phyloP scores from a whole-genome alignment of 495 filamentous ascomycete species.

The Glonium stellatum region DNA sequence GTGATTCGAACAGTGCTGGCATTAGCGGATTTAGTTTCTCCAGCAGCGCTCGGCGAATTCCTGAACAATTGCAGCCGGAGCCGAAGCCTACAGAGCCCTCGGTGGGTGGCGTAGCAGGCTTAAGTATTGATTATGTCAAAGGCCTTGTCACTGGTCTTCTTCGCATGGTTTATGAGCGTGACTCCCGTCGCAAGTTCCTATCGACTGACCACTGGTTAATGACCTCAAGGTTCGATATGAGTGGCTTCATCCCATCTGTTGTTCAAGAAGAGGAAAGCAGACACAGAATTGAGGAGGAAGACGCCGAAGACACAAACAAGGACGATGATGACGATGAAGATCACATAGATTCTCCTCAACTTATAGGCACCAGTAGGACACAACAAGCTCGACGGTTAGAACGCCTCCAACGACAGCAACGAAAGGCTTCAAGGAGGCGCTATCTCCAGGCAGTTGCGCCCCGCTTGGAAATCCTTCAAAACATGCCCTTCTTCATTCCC shows the following conservation, averaged over 20 bases:
- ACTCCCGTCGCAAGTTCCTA: constrained; percentile 81
- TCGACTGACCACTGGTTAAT: constrained; percentile 86
- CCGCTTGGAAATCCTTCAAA: constrained; percentile 79
- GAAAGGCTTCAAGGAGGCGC: constrained; percentile 56
- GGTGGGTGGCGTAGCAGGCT: constrained; percentile 57
- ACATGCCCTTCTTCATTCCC: constrained; percentile 96
- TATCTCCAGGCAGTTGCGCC: constrained; percentile 71
- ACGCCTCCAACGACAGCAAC: constrained; percentile 52
- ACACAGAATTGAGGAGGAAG: constrained; percentile 52
- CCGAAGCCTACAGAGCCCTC: constrained; percentile 28
- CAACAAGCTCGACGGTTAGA: constrained; percentile 49
- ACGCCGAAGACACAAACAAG: constrained; percentile 39
- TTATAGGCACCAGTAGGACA: constrained; percentile 47
- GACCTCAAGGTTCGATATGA: constrained; percentile 87
- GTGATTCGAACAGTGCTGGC: constrained; percentile 40
- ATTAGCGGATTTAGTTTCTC: constrained; percentile 50
- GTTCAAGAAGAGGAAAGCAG: constrained; percentile 82
- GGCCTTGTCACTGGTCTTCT: constrained; percentile 75
- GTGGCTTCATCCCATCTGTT: constrained; percentile 77
- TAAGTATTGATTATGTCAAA: constrained; percentile 72
- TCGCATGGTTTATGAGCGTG: constrained; percentile 85
- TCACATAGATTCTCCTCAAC: constrained; percentile 34
- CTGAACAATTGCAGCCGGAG: constrained; percentile 3
- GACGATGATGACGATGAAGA: constrained; percentile 50
- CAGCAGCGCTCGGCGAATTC: neutral